phyloP scores from a whole-genome alignment of 2,329 filamentous ascomycete genomes.

The Phyllosticta paracitricarpa region DNA sequence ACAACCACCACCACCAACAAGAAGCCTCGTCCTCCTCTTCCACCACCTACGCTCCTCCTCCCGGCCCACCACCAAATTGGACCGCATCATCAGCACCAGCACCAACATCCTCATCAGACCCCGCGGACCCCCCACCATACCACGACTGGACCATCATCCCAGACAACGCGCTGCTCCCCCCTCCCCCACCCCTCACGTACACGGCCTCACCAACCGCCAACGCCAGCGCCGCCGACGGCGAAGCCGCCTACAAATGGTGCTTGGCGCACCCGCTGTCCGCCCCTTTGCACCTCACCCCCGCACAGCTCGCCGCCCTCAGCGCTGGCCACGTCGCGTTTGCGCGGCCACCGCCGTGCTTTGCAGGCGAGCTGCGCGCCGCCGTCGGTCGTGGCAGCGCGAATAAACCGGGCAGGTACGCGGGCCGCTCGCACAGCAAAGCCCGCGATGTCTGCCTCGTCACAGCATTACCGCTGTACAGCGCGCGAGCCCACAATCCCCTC shows the following conservation, averaged over 20 bases:
- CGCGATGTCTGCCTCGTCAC: conserved; percentile 55
- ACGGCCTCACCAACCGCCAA: conserved; percentile 60
- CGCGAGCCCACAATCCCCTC: conserved; percentile 49
- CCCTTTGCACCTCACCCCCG: conserved; percentile 40
- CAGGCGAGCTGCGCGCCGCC: conserved; percentile 1
- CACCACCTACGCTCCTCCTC: conserved; percentile 13
- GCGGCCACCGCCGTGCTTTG: conserved; percentile 17
- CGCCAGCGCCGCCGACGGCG: conserved; percentile 53
- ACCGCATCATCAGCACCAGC: conserved; percentile 14
- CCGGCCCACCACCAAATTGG: conserved; percentile 11
- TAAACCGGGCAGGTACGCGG: conserved; percentile 30
- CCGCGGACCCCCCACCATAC: conserved; percentile 43
- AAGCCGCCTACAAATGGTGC: conserved; percentile 59
- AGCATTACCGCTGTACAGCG: conserved; percentile 59
- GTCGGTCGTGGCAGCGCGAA: neutral
- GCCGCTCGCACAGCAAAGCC: conserved; percentile 33
- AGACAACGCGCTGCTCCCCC: conserved; percentile 62
- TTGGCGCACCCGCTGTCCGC: conserved; percentile 46
- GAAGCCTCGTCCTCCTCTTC: neutral
- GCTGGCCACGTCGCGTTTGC: conserved; percentile 39
- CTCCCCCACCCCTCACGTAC: conserved; percentile 58
- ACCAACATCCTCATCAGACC: conserved; percentile 23
- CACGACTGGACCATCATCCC: conserved; percentile 68
- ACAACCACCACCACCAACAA: neutral
- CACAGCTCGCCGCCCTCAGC: conserved; percentile 39